Percentiles rank a stretch among this genome's conserved stretches.
Evolutionary conservation across 139 green algal genomes (phyloP).

Genomic region (Coelastrella sp.): DNA sequence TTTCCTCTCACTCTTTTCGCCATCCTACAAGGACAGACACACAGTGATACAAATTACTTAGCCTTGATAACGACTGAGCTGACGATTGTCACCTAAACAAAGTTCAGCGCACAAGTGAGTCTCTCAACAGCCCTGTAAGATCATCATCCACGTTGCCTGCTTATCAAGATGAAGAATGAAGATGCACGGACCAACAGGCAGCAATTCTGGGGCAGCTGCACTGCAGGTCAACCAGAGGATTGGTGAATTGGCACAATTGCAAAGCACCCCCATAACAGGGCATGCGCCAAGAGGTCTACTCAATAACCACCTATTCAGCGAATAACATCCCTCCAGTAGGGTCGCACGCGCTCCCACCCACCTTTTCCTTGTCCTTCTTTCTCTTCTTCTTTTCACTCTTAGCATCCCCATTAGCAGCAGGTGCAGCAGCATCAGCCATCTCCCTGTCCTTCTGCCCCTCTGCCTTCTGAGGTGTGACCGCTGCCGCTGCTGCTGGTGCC

Average conservation of each 20-base stretch:
- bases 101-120: not conserved
- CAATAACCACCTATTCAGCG: not conserved
- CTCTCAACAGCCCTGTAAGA: too few relatives aligned
- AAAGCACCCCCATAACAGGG: too few relatives aligned
- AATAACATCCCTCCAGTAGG: not conserved
- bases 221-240: too few relatives aligned
- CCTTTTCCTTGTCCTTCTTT: conserved; percentile 59
- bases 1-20: conserved; percentile 49
- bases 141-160: too few relatives aligned
- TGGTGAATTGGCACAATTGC: too few relatives aligned
- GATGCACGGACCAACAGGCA: too few relatives aligned
- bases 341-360: not conserved
- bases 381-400: conserved; percentile 67
- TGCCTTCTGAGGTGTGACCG: conserved; percentile 13
- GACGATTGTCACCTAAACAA: not conserved
- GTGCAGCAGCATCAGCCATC: conserved; percentile 38
- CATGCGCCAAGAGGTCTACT: too few relatives aligned
- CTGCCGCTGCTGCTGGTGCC: not conserved
- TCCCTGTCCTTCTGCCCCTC: conserved; percentile 31
- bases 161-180: too few relatives aligned
- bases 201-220: too few relatives aligned
- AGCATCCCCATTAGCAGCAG: conserved; percentile 16
- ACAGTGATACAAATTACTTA: too few relatives aligned
- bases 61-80: too few relatives aligned
- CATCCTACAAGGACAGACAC: conserved; percentile 30